Evolutionary conservation across 2,329 filamentous ascomycete genomes (phyloP).

Genomic region (Herpotrichia juniperi): DNA sequence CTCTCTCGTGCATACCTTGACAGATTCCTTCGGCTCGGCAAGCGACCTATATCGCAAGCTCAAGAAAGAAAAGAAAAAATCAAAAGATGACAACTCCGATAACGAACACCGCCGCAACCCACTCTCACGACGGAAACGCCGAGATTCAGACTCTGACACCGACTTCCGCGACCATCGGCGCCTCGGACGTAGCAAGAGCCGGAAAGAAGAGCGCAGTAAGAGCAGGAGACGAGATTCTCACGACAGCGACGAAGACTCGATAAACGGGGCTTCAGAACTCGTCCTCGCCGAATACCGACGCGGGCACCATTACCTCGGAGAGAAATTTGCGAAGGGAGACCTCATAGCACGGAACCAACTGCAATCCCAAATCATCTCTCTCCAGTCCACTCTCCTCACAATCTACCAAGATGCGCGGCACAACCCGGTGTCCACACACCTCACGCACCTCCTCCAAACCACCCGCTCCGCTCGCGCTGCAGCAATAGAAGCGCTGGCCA

Average conservation of each 20-base stretch:
- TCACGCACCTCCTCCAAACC: slow-evolving; percentile 33
- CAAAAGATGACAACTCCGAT: slow-evolving; percentile 16
- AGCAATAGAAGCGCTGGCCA: slow-evolving; percentile 33
- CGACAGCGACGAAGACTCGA: slow-evolving; percentile 37
- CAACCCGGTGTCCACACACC: slow-evolving; percentile 27
- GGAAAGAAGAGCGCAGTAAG: slow-evolving; percentile 14
- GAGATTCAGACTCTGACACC: slow-evolving; percentile 20
- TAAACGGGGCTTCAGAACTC: slow-evolving; percentile 28
- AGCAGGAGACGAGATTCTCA: slow-evolving; percentile 19
- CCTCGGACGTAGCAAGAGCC: neutral
- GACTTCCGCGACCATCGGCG: slow-evolving; percentile 1
- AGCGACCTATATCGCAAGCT: slow-evolving; percentile 38
- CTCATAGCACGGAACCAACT: slow-evolving; percentile 36
- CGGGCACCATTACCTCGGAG: slow-evolving; percentile 34
- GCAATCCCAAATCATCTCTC: slow-evolving; percentile 38
- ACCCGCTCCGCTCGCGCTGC: slow-evolving; percentile 31
- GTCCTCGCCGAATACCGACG: slow-evolving; percentile 36
- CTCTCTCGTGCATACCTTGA: slow-evolving; percentile 36
- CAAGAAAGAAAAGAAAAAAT: slow-evolving; percentile 27
- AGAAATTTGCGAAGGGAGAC: slow-evolving; percentile 39
- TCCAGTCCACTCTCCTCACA: slow-evolving; percentile 35
- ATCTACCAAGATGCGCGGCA: slow-evolving; percentile 30
- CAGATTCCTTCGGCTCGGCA: slow-evolving; percentile 36
- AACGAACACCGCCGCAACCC: slow-evolving; percentile 1
- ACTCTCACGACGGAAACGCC: slow-evolving; percentile 10